phyloP scores from a whole-genome alignment of 2,329 filamentous ascomycete genomes.

The Fusarium anguioides region DNA sequence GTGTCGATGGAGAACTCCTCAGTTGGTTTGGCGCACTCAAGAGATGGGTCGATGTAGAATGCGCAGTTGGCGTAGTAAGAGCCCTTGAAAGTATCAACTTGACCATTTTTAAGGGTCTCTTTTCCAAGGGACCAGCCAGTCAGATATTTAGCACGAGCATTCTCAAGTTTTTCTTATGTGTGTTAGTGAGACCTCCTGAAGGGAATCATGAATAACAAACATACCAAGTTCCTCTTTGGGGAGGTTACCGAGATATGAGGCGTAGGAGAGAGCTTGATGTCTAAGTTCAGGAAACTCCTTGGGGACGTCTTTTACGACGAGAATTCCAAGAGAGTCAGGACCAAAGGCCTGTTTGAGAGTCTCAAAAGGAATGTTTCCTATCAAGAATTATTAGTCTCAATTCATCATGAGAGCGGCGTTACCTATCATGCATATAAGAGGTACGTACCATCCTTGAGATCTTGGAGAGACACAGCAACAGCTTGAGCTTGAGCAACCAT shows the following conservation, averaged over 20 bases:
- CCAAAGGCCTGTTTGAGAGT: constrained; percentile 85
- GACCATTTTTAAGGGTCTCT: constrained; percentile 81
- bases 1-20: constrained; percentile 66
- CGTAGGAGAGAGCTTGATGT: constrained; percentile 80
- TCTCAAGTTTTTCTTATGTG: constrained; percentile 64
- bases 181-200: not conserved
- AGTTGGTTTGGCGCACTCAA: constrained; percentile 72
- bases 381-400: constrained; percentile 12
- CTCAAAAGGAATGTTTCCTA: constrained; percentile 75
- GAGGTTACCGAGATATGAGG: constrained; percentile 88
- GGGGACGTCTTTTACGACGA: constrained; percentile 90
- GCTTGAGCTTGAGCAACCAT: constrained; percentile 65
- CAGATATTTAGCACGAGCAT: constrained; percentile 70
- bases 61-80: constrained; percentile 88
- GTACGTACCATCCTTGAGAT: constrained; percentile 67
- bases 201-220: constrained; percentile 34
- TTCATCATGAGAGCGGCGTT: constrained; percentile 8
- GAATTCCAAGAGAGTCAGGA: constrained; percentile 88
- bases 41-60: constrained; percentile 74
- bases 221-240: constrained; percentile 76
- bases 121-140: constrained; percentile 85
- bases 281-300: constrained; percentile 77
- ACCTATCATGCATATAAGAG: constrained; percentile 16
- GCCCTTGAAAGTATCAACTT: constrained; percentile 83
- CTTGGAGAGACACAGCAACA: constrained; percentile 70